Evolutionary conservation across 2,329 filamentous ascomycete genomes (phyloP), one percentile per base, ranked within the genome.

Genomic region (Pleurostoma richardsiae): DNA sequence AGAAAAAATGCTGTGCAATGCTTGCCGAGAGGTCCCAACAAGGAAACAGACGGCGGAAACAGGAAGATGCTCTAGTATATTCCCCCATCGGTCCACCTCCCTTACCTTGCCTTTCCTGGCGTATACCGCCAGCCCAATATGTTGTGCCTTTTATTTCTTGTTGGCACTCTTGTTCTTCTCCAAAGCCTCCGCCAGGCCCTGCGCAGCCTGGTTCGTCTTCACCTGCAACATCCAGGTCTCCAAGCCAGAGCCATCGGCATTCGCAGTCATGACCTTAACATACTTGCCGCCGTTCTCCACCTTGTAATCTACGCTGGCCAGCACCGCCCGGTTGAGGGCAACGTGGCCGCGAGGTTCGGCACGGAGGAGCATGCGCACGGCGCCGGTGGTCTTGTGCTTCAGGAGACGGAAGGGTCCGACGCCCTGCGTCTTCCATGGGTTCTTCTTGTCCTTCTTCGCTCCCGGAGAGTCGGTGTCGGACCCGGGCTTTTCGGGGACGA

Each of bases 321-420:
- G 65, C 42, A 91, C 64, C 26, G 73, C 65, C 55, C 84, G 80
- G 67, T 95, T 95, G 57, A 95, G 69, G 4, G 86, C 77, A 41
- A 92, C 72, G 38, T 85, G 79, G 11, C 89, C 89, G 52, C 83
- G 78, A 0, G 88, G 87, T 53, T 90, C 86, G n/a, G 81, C 80
- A 43, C 89, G 82, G 51, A 91, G 68, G 26, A 95, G 68, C 41
- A 94, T 69, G 39, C 89, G 81, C 4, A 83, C 77, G 29, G 77
- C 74, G 26, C 79, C 80, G 1, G 82, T 88, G 11, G 76, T 74
- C 62, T 88, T 86, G 69, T 92, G 78, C 65, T 86, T 85, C 51
- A 95, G 72, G 10, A 95, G 62, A 38, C 86, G 83, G 44, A 91
- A 69, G 8, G 80, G 77, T 1, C 90, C 90, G 6, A 88, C 71